A percentile compares a stretch with the other conserved stretches of the same genome.
phyloP scores from a whole-genome alignment of 1,284 basidiomycete species.

The Erythrobasidium hasegawianum region DNA sequence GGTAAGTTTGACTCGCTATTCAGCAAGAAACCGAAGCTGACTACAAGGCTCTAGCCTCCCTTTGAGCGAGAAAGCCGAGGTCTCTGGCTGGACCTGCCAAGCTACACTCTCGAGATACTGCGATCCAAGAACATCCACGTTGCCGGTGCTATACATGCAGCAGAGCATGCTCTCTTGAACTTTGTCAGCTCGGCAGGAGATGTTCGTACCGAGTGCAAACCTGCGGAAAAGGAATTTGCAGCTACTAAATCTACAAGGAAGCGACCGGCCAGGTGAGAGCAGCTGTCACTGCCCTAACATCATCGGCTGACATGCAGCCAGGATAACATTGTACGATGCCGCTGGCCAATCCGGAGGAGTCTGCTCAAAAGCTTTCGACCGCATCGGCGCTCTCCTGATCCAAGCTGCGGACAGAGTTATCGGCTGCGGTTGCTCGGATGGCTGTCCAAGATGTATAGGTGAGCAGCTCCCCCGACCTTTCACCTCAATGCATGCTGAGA shows the following conservation, averaged over 20 bases:
- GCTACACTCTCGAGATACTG: conserved; percentile 57
- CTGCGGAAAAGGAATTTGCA: conserved; percentile 68
- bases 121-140: conserved; percentile 59
- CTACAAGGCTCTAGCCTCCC: conserved; percentile 56
- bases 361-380: conserved; percentile 75
- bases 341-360: conserved; percentile 67
- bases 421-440: conserved; percentile 64
- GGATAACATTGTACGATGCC: conserved; percentile 77
- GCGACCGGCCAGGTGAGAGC: conserved; percentile 65
- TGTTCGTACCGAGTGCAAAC: conserved; percentile 80
- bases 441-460: conserved; percentile 67
- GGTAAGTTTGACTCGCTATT: neutral
- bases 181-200: conserved; percentile 57
- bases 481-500: neutral
- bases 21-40: neutral
- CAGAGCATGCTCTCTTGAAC: conserved; percentile 77
- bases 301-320: conserved; percentile 45
- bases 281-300: neutral
- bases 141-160: conserved; percentile 76
- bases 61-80: conserved; percentile 73
- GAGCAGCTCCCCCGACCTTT: no score
- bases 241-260: conserved; percentile 60
- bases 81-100: conserved; percentile 79
- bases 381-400: conserved; percentile 62
- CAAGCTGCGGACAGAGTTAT: conserved; percentile 65